Evolutionary conservation across 2,329 filamentous ascomycete species (phyloP).

Genomic region (Escovopsis sp.): DNA sequence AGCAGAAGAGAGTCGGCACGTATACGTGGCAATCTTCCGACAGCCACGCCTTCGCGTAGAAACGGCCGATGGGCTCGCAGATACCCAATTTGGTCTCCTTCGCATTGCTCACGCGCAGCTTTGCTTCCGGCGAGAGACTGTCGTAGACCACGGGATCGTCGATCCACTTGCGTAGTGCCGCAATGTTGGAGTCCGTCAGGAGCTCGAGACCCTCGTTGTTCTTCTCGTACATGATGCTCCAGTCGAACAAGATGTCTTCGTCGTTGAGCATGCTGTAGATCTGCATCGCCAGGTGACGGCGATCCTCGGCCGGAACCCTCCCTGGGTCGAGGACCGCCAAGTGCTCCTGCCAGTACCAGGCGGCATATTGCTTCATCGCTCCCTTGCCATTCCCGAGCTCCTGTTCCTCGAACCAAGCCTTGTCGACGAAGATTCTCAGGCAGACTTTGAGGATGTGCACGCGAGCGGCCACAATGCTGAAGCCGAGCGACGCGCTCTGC

Average conservation of each 20-base stretch:
- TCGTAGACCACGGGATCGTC: constrained; percentile 18
- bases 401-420: constrained; percentile 14
- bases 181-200: constrained; percentile 24
- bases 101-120: constrained; percentile 16
- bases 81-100: constrained; percentile 15
- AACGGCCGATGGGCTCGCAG: constrained; percentile 22
- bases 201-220: constrained; percentile 28
- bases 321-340: constrained; percentile 19
- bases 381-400: constrained; percentile 15
- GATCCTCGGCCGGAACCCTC: constrained; percentile 14
- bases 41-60: constrained; percentile 26
- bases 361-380: constrained; percentile 24
- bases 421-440: constrained; percentile 24
- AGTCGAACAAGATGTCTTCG: constrained; percentile 21
- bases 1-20: constrained; percentile 26
- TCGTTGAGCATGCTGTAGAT: constrained; percentile 25
- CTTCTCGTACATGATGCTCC: constrained; percentile 26
- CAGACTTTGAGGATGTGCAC: constrained; percentile 25
- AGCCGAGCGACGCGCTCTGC: constrained; percentile 16
- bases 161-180: constrained; percentile 22
- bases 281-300: constrained; percentile 17
- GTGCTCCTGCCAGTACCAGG: constrained; percentile 32
- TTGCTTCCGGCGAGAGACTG: constrained; percentile 15
- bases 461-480: constrained; percentile 19
- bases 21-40: constrained; percentile 20